Conservation (phyloP, 352 stramenopile genomes). For the Phytophthora crassamura region DNA sequence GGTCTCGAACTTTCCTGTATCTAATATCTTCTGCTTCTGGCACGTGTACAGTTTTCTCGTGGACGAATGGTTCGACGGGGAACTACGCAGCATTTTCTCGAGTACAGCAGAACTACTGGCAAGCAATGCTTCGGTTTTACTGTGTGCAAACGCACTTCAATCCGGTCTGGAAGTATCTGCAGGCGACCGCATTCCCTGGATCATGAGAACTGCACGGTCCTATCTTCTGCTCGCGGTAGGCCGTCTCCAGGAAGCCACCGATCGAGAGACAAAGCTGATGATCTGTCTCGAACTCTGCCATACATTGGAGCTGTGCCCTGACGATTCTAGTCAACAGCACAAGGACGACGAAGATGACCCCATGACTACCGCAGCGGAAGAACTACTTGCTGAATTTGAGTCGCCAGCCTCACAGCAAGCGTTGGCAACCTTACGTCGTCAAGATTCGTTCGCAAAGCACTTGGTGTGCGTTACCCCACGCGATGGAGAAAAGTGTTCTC, state of each 20-base stretch:
- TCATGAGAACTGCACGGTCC: conserved; percentile 15
- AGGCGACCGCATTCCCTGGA: conserved; percentile 14
- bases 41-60: conserved; percentile 26
- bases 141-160: conserved; percentile 15
- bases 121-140: conserved; percentile 3
- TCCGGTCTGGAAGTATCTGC: conserved; percentile 4
- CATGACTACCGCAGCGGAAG: not conserved
- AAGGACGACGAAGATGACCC: not conserved
- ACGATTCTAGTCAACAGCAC: conserved; percentile 1
- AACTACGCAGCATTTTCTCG: conserved; percentile 15
- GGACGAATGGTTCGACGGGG: conserved; percentile 31
- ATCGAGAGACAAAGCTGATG: conserved; percentile 25
- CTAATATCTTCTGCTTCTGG: not conserved
- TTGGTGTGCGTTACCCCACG: conserved; percentile 18
- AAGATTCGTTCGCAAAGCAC: conserved; percentile 28
- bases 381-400: conserved; percentile 28
- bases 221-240: conserved; percentile 24
- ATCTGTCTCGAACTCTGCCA: conserved; percentile 30
- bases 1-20: not conserved
- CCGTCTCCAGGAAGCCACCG: conserved; percentile 18
- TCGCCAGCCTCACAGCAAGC: conserved; percentile 21
- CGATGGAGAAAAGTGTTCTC: conserved; percentile 20
- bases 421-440: conserved; percentile 12
- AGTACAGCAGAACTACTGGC: conserved; percentile 15
- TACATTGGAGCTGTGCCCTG: conserved; percentile 10